Evolutionary conservation across 305 asterid genomes (phyloP), one percentile per base, ranked within the genome.

Genomic region (Fraxinus sp.): DNA sequence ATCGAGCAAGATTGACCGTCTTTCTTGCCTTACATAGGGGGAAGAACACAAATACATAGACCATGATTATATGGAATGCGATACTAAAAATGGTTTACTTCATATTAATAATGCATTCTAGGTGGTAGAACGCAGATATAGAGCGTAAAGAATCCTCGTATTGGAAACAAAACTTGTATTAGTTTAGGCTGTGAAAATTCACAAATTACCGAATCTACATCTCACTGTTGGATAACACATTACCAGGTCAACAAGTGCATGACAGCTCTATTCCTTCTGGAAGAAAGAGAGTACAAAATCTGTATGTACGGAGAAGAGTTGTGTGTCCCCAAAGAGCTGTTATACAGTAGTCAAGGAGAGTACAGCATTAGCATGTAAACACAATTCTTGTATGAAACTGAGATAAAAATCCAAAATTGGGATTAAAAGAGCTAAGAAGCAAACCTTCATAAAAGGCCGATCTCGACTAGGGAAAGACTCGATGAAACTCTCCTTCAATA

Each of bases 291-390:
- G 95, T 30, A 92, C 96, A 79, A 97, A 91, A 90, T 97, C 99
- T 80, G 99, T 97, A 87, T 93, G 97, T 87, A 95, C 99, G 81
- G 98, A 97, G 95, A 97, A 97, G 88, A 97, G 98, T 91, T 97
- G 99, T 10, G 99, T 97, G 82, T 97, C 99, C 94, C 91, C 82
- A 82, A 97, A 97, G 75, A 80, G 96, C 99, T 96, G 98, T 87
- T 86, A 30, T 66, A 64, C 22, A 30, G 76, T 71, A 32, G 43
- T 30, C 43, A 33, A 71, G 20, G 80, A 35, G 57, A 71, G 36
- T 6, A 71, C 32, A 71, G 43, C 41, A 80, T 79, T 75, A 66
- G 62, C 71, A 22, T 2, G 41, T 71, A 37, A 14, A 14, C 76
- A 16, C 11, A 14, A 71, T 71, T 68, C 75, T 68, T 4, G 77